A percentile compares a stretch with the other conserved stretches of the same genome.
phyloP scores from a whole-genome alignment of 257 asterid genomes.

The Pogostemon cablin region DNA sequence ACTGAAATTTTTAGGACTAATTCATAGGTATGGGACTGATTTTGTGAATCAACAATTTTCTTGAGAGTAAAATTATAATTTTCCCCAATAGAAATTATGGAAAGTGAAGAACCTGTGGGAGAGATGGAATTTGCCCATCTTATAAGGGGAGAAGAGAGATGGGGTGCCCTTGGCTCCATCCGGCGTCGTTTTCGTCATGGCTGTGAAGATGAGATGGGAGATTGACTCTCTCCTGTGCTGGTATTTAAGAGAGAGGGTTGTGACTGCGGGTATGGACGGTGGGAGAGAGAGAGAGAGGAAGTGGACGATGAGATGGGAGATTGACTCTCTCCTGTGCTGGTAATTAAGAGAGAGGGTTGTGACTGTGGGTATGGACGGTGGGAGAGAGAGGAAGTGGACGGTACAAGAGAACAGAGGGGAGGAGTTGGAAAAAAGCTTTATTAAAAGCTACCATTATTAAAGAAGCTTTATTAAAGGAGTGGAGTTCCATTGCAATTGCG shows the following conservation, averaged over 20 bases:
- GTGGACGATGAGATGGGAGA: not conserved
- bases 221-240: not conserved
- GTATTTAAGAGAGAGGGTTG: not conserved
- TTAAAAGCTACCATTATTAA: not conserved
- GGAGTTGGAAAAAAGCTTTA: not conserved
- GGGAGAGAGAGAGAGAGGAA: conserved; percentile 9
- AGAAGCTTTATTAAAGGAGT: too few relatives aligned
- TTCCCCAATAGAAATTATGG: not conserved
- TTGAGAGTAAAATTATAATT: too few relatives aligned
- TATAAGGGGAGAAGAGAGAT: conserved; percentile 80
- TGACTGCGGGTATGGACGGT: conserved; percentile 28
- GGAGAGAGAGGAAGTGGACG: conserved; percentile 11
- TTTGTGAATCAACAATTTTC: too few relatives aligned
- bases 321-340: not conserved
- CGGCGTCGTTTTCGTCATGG: conserved; percentile 52
- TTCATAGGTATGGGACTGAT: too few relatives aligned
- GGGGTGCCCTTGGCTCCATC: conserved; percentile 42
- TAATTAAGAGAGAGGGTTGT: not conserved
- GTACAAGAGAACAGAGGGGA: not conserved
- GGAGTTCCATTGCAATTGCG: not conserved
- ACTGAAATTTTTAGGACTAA: too few relatives aligned
- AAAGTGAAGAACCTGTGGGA: conserved; percentile 69
- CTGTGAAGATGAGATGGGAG: not conserved
- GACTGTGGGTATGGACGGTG: conserved; percentile 31
- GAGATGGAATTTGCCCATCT: conserved; percentile 73